phyloP scores from a whole-genome alignment of 2,329 filamentous ascomycete genomes.

The Aspergillaceae sp. region DNA sequence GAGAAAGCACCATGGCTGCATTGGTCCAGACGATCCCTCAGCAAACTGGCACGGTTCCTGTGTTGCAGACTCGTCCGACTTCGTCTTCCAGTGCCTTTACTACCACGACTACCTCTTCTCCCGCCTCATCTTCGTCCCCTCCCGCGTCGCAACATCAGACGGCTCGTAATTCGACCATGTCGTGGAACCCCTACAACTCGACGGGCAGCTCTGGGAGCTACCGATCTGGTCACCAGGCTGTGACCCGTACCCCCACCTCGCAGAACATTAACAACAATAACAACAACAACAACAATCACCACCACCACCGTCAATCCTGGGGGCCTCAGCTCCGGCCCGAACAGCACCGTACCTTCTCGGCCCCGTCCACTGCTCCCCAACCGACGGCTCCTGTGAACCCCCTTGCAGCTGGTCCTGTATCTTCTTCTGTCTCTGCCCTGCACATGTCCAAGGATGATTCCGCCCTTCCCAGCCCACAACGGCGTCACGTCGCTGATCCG shows the following conservation, averaged over 20 bases:
- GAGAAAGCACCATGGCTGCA: slow-evolving; percentile 62
- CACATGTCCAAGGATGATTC: slow-evolving; percentile 44
- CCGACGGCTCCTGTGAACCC: slow-evolving; percentile 29
- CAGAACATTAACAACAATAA: slow-evolving; percentile 29
- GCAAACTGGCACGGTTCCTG: slow-evolving; percentile 62
- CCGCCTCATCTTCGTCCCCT: slow-evolving; percentile 8
- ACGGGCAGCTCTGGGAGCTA: slow-evolving; percentile 35
- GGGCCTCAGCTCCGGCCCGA: slow-evolving; percentile 49
- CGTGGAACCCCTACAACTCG: slow-evolving; percentile 36
- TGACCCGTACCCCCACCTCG: slow-evolving; percentile 38
- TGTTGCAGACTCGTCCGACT: slow-evolving; percentile 65
- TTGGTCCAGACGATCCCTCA: slow-evolving; percentile 74
- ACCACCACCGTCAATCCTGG: slow-evolving; percentile 48
- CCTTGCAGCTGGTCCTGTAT: slow-evolving; percentile 46
- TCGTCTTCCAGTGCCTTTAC: slow-evolving; percentile 54
- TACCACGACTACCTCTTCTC: slow-evolving; percentile 11
- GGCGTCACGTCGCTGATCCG: slow-evolving; percentile 12
- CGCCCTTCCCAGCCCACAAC: slow-evolving; percentile 31
- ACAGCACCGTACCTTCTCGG: slow-evolving; percentile 44
- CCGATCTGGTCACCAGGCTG: slow-evolving; percentile 48
- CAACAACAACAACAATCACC: slow-evolving; percentile 55
- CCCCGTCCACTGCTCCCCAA: slow-evolving; percentile 39
- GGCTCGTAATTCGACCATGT: slow-evolving; percentile 30
- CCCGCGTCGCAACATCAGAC: slow-evolving; percentile 28
- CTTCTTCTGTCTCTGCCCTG: slow-evolving; percentile 43